A percentile compares a stretch with the other conserved stretches of the same genome.
These are phyloP conservation scores for Venturia aucupariae DNA, from an alignment of 2,329 filamentous ascomycete genomes.

Conservation along the genomic window DNA sequence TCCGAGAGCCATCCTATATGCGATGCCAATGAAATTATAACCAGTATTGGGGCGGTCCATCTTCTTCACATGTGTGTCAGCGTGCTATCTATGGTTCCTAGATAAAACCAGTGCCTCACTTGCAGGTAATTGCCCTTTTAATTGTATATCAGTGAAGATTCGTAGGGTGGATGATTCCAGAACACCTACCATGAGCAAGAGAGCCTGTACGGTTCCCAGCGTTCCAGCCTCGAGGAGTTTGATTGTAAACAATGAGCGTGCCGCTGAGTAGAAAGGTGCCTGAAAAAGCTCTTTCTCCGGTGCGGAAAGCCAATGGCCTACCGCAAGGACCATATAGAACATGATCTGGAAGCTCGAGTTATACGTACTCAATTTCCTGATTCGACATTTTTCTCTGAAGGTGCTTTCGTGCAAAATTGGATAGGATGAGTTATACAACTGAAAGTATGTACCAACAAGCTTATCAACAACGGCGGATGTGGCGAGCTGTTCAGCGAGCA, in stretches of 20 bases:
- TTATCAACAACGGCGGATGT: conserved; percentile 15
- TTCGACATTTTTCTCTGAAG: conserved; percentile 14
- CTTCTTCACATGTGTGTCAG: conserved; percentile 28
- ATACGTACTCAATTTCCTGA: neutral
- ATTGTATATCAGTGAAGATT: neutral
- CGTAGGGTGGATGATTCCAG: neutral
- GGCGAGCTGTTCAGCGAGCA: conserved; percentile 10
- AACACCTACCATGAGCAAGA: conserved; percentile 15
- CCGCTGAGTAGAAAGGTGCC: conserved; percentile 16
- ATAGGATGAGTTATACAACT: conserved; percentile 16
- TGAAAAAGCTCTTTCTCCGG: conserved; percentile 14
- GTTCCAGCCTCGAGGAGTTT: conserved; percentile 12
- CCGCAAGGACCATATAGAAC: conserved; percentile 17
- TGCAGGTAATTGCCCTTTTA: conserved; percentile 37
- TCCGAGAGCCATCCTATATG: conserved; percentile 41
- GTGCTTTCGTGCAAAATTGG: conserved; percentile 17
- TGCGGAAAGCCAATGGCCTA: conserved; percentile 16
- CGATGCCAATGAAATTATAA: conserved; percentile 44
- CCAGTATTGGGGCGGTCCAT: conserved; percentile 43
- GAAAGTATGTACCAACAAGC: conserved; percentile 17
- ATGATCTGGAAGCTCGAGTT: conserved; percentile 16
- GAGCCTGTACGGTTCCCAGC: conserved; percentile 17
- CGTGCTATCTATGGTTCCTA: neutral
- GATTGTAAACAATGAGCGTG: conserved; percentile 9
- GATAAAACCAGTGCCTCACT: neutral